Evolutionary conservation across 176 grass and related monocot species (phyloP), one percentile per base, ranked within the genome.

Genomic region (Ananas comosus): DNA sequence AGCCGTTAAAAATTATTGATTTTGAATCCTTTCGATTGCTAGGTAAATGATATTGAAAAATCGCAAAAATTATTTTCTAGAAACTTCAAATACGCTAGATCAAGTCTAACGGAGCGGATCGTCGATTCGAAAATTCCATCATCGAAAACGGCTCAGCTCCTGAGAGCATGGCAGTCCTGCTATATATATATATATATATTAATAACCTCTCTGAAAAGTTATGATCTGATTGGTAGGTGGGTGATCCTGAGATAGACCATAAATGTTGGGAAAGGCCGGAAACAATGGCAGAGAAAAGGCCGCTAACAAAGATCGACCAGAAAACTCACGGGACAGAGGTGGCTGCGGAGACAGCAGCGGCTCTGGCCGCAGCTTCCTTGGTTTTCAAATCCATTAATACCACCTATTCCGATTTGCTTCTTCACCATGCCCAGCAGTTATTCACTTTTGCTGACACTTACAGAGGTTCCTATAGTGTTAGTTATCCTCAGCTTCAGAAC

Each of bases 191-290:
- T n/a, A n/a, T n/a, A 27, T 24, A 18, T 27, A 27, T 27, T 57
- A 33, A 51, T 6, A 72, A 72, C 4, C 16, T 61, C 3, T 18
- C 56, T 61, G 56, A 61, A 61, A 61, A 22, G 56, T 10, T 61
- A 10, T 68, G 3, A 64, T 53, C 16, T 57, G 17, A 28, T 21
- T 79, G 63, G 71, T 79, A 99, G 94, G 94, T 99, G 54, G 94
- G 94, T 12, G 89, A 99, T 81, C 89, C 94, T 80, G 89, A 93
- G 64, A 74, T 86, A 74, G 94, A 99, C 57, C 94, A 99, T 59
- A 88, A 84, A 75, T 99, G 94, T 78, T 99, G 94, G 94, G 84
- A 99, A 83, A 93, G 94, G 73, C 89, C 94, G 4, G 94, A 99
- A 83, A 81, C 82, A 66, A 99, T 99, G 94, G 59, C 78, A 1